phyloP scores from a whole-genome alignment of 345 rosid species.

The Eucalyptus leucophloia region DNA sequence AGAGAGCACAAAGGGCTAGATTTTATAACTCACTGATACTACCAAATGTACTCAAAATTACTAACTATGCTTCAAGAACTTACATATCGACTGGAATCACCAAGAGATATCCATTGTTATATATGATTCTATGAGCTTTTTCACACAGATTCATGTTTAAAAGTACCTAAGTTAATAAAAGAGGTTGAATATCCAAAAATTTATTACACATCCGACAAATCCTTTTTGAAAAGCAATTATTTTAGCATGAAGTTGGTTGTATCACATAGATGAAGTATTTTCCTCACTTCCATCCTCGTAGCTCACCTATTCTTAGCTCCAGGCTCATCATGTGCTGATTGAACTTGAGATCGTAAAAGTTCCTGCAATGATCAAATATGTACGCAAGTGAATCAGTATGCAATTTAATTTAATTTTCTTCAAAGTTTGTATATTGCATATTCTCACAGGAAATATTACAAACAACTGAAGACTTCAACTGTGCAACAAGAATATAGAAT shows the following conservation, averaged over 20 bases:
- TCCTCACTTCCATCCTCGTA: not conserved
- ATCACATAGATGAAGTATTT: not conserved
- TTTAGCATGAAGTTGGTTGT: not conserved
- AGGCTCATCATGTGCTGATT: slow-evolving; percentile 77
- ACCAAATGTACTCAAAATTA: not conserved
- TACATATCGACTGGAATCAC: not conserved
- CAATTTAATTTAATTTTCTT: not conserved
- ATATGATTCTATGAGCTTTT: not conserved
- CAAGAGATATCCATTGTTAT: not conserved
- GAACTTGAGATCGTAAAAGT: slow-evolving; percentile 69
- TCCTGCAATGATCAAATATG: slow-evolving; percentile 39
- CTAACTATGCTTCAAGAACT: not conserved
- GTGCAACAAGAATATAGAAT: not conserved
- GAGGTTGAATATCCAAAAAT: not conserved
- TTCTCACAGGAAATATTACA: not conserved
- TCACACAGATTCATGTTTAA: not conserved
- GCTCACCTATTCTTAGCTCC: slow-evolving; percentile 64
- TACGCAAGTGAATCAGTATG: not conserved
- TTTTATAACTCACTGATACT: not conserved
- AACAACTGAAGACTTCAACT: not conserved
- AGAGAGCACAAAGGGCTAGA: not conserved
- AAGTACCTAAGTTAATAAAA: not conserved
- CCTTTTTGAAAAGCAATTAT: not conserved
- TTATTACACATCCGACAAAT: not conserved
- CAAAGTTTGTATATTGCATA: not conserved